Conservation (phyloP, 768 basidiomycete species). For the Lactarius akahatsu region DNA sequence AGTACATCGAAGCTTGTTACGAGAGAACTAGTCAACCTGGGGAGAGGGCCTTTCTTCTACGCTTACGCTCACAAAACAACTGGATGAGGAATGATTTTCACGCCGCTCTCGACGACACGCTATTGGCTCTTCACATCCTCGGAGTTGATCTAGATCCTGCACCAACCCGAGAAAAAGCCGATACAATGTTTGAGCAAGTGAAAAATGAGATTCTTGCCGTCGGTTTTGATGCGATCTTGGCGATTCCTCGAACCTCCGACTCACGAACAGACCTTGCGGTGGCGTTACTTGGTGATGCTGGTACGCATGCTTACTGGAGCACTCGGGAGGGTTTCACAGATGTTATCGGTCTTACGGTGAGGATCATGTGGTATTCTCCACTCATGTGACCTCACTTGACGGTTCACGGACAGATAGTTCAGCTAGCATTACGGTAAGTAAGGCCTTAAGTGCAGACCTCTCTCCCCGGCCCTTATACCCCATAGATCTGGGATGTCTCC, state of each 20-base stretch:
- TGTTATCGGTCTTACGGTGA: conserved; percentile 64
- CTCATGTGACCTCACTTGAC: neutral
- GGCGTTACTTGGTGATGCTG: conserved; percentile 65
- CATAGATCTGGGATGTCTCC: conserved; percentile 64
- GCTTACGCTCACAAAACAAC: conserved; percentile 61
- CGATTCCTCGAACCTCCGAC: conserved; percentile 62
- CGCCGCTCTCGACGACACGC: conserved; percentile 56
- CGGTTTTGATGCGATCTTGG: conserved; percentile 66
- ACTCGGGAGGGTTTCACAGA: conserved; percentile 54
- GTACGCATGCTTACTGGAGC: conserved; percentile 72
- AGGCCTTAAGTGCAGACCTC: neutral
- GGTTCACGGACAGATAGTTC: conserved; percentile 49
- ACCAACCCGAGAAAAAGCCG: conserved; percentile 54
- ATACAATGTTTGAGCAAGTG: conserved; percentile 66
- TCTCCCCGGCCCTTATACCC: neutral
- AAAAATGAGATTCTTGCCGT: conserved; percentile 69
- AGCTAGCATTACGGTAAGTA: conserved; percentile 57
- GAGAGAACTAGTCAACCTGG: conserved; percentile 48
- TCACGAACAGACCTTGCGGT: conserved; percentile 60
- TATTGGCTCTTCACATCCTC: conserved; percentile 57
- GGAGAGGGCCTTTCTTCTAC: conserved; percentile 55
- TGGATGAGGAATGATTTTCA: conserved; percentile 58
- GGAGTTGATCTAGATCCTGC: conserved; percentile 59
- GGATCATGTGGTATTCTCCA: neutral
- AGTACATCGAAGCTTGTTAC: conserved; percentile 55